phyloP scores from a whole-genome alignment of 495 filamentous ascomycete genomes.

The Penicillium dipodomyicola region DNA sequence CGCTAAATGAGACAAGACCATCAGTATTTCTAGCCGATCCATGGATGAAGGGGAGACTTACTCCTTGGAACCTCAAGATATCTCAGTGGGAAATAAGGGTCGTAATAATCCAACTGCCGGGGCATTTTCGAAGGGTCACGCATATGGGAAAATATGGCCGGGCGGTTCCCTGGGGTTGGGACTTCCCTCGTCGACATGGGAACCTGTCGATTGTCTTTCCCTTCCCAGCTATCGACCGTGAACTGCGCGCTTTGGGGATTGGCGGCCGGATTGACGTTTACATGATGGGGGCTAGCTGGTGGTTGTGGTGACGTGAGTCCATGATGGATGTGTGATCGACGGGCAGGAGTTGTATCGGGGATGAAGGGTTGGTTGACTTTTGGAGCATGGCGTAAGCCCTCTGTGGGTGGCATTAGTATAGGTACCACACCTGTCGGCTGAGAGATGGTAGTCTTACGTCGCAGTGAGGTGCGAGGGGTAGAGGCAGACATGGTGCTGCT shows the following conservation, averaged over 20 bases:
- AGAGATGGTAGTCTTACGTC: constrained; percentile 21
- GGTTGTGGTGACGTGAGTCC: constrained; percentile 39
- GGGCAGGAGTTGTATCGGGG: constrained; percentile 42
- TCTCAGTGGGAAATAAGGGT: constrained; percentile 43
- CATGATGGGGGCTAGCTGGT: constrained; percentile 20
- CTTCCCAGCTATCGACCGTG: constrained; percentile 38
- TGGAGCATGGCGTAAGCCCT: constrained; percentile 48
- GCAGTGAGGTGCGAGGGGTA: constrained; percentile 29
- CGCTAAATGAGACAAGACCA: constrained; percentile 24
- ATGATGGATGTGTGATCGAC: constrained; percentile 39
- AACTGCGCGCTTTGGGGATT: constrained; percentile 32
- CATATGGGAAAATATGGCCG: constrained; percentile 32
- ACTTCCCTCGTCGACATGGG: constrained; percentile 47
- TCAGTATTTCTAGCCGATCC: neutral
- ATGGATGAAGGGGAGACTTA: constrained; percentile 20
- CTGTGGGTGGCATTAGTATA: constrained; percentile 29
- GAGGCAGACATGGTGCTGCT: constrained; percentile 26
- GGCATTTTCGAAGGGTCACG: constrained; percentile 31
- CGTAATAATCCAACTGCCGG: constrained; percentile 42
- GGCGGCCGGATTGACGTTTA: constrained; percentile 32
- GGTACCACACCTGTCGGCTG: neutral
- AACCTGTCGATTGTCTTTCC: constrained; percentile 35
- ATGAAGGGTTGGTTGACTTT: constrained; percentile 49
- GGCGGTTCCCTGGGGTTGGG: constrained; percentile 44
- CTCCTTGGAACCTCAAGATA: constrained; percentile 45